Evolutionary conservation across 2,329 filamentous ascomycete genomes (phyloP).

Genomic region (Fusarium sp.): DNA sequence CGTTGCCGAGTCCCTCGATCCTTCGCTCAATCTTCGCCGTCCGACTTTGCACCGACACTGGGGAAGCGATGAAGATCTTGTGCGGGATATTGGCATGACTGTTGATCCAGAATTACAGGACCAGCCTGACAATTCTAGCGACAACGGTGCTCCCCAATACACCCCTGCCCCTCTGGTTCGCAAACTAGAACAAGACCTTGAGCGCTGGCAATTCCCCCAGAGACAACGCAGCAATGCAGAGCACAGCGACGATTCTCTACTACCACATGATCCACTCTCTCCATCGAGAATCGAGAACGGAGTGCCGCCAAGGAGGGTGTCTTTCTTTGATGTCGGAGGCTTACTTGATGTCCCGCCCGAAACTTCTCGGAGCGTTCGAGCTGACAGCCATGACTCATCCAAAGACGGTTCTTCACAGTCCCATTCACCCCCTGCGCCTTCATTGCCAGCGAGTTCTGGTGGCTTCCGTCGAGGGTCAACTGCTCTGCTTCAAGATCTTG

Average conservation of each 20-base stretch:
- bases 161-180: constrained; percentile 52
- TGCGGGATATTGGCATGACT: constrained; percentile 80
- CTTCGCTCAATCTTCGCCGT: constrained; percentile 52
- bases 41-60: constrained; percentile 73
- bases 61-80: constrained; percentile 93
- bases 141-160: constrained; percentile 47
- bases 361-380: constrained; percentile 49
- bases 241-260: constrained; percentile 59
- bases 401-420: constrained; percentile 53
- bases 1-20: constrained; percentile 71
- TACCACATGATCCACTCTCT: constrained; percentile 50
- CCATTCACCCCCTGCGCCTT: constrained; percentile 54
- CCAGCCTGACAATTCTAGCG: constrained; percentile 42
- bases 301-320: constrained; percentile 60
- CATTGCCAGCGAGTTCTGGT: constrained; percentile 56
- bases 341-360: constrained; percentile 66
- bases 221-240: constrained; percentile 52
- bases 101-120: constrained; percentile 65
- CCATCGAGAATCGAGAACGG: constrained; percentile 41
- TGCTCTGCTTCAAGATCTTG: constrained; percentile 68
- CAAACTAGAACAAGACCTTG: constrained; percentile 52
- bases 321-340: constrained; percentile 88
- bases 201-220: constrained; percentile 61
- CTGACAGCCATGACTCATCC: constrained; percentile 56
- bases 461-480: constrained; percentile 66